Evolutionary conservation across 805 yeast genomes (phyloP).

Genomic region (Ogataea degrootiae): DNA sequence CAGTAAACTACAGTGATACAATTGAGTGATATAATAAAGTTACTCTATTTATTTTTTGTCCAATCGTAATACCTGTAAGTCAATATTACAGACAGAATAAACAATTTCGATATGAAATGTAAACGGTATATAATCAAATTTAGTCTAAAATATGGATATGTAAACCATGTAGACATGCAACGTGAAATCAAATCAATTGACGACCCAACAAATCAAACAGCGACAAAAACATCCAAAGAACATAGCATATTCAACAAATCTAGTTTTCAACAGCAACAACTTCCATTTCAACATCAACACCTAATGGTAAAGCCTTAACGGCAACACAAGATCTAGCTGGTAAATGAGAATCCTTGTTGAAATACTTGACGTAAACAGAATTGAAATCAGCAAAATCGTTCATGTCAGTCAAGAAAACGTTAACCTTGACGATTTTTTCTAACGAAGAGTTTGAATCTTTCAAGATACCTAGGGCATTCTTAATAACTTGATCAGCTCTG

Average conservation of each 20-base stretch:
- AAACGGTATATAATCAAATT: no score
- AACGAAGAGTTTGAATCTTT: conserved; percentile 82
- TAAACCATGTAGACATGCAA: no score
- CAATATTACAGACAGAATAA: no score
- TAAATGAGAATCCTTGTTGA: conserved; percentile 52
- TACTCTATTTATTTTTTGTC: no score
- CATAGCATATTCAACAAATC: background rate
- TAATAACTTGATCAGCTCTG: conserved; percentile 70
- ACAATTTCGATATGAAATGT: no score
- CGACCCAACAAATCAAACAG: no score
- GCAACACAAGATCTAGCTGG: conserved; percentile 99
- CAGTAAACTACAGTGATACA: no score
- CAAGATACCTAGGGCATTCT: conserved; percentile 66
- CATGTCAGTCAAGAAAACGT: conserved; percentile 90
- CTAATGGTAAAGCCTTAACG: conserved; percentile 85
- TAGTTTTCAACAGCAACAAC: conserved; percentile 75
- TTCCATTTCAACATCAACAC: conserved; percentile 85
- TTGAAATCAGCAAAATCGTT: conserved; percentile 79
- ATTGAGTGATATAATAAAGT: no score
- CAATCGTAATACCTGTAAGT: no score
- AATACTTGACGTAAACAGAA: conserved; percentile 75
- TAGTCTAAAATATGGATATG: no score
- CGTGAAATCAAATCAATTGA: no score
- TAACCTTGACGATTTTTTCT: conserved; percentile 82
- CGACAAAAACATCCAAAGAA: no score